A percentile compares a stretch with the other conserved stretches of the same genome.
Evolutionary conservation across 768 basidiomycete genomes (phyloP).

Genomic region (Trametes coccinea): DNA sequence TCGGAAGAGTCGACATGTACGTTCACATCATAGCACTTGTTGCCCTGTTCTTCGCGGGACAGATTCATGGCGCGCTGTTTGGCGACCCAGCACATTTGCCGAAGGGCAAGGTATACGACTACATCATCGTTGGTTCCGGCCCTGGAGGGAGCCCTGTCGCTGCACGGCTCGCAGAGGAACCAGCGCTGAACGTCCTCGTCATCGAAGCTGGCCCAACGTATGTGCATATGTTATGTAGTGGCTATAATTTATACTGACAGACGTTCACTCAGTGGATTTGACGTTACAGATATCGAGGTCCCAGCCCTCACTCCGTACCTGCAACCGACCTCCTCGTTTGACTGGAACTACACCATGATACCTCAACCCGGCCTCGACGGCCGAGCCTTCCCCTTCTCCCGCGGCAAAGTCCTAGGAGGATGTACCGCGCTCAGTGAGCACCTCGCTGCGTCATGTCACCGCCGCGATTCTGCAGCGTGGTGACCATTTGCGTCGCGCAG

Average conservation of each 20-base stretch:
- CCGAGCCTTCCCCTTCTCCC: slow-evolving; percentile 24
- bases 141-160: slow-evolving; percentile 12
- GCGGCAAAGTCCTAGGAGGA: slow-evolving; percentile 31
- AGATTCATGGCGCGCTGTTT: slow-evolving; percentile 21
- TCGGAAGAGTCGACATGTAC: too few relatives aligned
- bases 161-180: slow-evolving; percentile 16
- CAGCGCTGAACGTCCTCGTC: slow-evolving; percentile 6
- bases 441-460: neutral
- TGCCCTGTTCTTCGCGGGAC: neutral
- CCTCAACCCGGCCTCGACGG: slow-evolving; percentile 25
- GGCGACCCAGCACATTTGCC: neutral
- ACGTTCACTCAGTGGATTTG: too few relatives aligned
- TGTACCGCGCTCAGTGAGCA: slow-evolving; percentile 29
- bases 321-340: slow-evolving; percentile 20
- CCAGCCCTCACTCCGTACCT: slow-evolving; percentile 23
- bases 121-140: slow-evolving; percentile 19
- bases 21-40: too few relatives aligned
- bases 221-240: neutral
- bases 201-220: slow-evolving; percentile 13
- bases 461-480: neutral
- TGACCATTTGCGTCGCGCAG: neutral
- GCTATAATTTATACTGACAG: too few relatives aligned
- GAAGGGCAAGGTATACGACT: slow-evolving; percentile 13
- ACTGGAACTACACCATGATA: slow-evolving; percentile 34
- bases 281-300: slow-evolving; percentile 9